Percentiles rank a stretch among this genome's conserved stretches.
phyloP scores from a whole-genome alignment of 2,329 filamentous ascomycete species.

The Botryosphaeria dothidea region DNA sequence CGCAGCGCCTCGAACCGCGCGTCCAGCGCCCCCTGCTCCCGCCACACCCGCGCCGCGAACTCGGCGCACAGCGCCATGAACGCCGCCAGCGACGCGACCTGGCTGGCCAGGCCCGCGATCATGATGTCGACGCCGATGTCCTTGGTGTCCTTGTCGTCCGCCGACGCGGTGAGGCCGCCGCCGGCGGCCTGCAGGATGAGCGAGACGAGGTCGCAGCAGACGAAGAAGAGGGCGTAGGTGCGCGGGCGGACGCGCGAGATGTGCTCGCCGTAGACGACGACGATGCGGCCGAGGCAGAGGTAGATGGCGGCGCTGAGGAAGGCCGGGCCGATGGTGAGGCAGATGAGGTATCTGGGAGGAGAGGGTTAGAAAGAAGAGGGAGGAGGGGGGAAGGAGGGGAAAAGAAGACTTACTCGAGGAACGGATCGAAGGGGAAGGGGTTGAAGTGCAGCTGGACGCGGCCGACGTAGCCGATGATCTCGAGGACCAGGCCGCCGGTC shows the following conservation, averaged over 20 bases:
- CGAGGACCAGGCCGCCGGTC: constrained; percentile 50
- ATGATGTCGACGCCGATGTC: constrained; percentile 55
- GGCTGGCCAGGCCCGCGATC: constrained; percentile 59
- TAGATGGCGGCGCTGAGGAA: constrained; percentile 59
- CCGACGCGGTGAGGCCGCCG: constrained; percentile 58
- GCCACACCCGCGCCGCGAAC: constrained; percentile 29
- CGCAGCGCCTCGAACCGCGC: not conserved
- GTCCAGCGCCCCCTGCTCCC: not conserved
- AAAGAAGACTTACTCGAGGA: constrained; percentile 48
- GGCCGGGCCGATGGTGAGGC: constrained; percentile 58
- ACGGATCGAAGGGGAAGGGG: constrained; percentile 51
- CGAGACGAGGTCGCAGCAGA: constrained; percentile 59
- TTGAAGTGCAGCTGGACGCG: constrained; percentile 56
- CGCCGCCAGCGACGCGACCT: constrained; percentile 54
- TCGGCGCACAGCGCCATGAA: constrained; percentile 47
- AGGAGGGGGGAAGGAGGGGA: not conserved
- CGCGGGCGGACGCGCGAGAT: constrained; percentile 33
- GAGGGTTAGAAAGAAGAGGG: not conserved
- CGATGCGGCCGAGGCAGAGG: constrained; percentile 58
- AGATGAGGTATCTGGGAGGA: constrained; percentile 54
- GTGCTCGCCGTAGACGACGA: constrained; percentile 53
- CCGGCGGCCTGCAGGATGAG: constrained; percentile 61
- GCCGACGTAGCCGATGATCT: constrained; percentile 58
- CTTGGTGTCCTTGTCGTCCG: constrained; percentile 42
- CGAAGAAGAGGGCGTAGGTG: constrained; percentile 61